Conservation (phyloP, 257 asterid species). For the Verbascum thapsus region DNA sequence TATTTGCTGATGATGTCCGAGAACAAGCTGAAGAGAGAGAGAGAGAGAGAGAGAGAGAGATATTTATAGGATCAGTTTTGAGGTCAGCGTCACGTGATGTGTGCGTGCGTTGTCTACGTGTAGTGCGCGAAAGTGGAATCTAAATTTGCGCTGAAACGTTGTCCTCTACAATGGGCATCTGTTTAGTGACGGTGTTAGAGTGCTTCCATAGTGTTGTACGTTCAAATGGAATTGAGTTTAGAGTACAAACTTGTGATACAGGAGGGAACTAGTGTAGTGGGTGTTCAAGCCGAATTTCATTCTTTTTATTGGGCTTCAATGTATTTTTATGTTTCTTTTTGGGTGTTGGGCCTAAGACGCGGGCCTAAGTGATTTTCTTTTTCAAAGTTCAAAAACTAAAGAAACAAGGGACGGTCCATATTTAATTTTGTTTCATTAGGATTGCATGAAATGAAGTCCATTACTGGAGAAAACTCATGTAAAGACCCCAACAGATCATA, state of each 20-base stretch:
- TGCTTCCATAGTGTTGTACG: background rate
- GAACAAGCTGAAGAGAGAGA: slow-evolving; percentile 32
- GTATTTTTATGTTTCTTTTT: no score
- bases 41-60: background rate
- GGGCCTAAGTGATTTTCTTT: no score
- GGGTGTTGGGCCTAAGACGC: no score
- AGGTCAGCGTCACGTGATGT: slow-evolving; percentile 32
- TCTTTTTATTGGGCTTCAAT: no score
- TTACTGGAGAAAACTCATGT: no score
- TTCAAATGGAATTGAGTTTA: background rate
- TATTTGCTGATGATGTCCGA: no score
- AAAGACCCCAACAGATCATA: no score
- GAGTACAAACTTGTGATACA: background rate
- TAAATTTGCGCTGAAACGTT: background rate
- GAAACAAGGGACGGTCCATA: no score
- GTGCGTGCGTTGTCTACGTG: slow-evolving; percentile 32
- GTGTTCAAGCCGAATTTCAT: no score
- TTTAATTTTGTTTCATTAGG: no score
- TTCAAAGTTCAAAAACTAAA: no score
- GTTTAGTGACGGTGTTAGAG: background rate
- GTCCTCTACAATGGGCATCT: background rate
- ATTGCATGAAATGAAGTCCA: no score
- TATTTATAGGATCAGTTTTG: slow-evolving; percentile 24
- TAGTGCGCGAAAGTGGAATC: background rate
- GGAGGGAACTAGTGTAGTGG: background rate